Evolutionary conservation across 306 rosid species (phyloP), one percentile per base, ranked within the genome.

Genomic region (Quercus rubra): DNA sequence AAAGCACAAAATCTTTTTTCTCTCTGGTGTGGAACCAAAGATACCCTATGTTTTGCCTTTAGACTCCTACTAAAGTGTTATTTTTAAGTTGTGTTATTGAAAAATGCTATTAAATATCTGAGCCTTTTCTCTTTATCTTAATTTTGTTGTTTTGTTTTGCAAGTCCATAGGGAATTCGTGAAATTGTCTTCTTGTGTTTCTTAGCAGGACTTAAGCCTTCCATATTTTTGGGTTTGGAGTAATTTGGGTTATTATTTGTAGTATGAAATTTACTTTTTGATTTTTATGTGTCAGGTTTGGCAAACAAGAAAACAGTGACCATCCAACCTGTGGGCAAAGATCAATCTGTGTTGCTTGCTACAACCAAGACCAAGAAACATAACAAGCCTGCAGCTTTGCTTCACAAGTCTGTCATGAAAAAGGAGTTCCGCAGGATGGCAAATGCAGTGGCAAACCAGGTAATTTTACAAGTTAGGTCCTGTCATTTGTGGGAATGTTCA

Each of bases 271-370:
- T 9, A 7, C 28, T 25, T 41, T 64, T 11, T 55, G 46, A 19
- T 55, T 55, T 6, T 54, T 67, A 13, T 41, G 25, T 82, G 21
- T 21, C 74, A 96, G 99, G 99, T 59, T 88, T 96, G 96, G 97
- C 99, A 31, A 93, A 96, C 93, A 93, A 90, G 96, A 96, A 96
- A 80, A 96, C 96, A 28, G 93, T 96, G 56, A 86, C 96, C 20
- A 77, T 96, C 84, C 97, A 90, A 79, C 82, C 92, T 57, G 87
- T 41, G 0, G 98, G 91, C 23, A 96, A 90, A 33, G 98, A 90
- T 74, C 96, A 79, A n/a, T 74, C 89, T 61, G 93, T 96, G 82
- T 57, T 91, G 86, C 85, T 96, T 66, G 98, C 94, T 12, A 96
- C 99, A 2, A 87, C 90, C 0, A 96, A 96, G 91, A 86, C 93